A percentile compares a stretch with the other conserved stretches of the same genome.
Evolutionary conservation across 305 asterid genomes (phyloP).

Genomic region (Fraxinus albicans): DNA sequence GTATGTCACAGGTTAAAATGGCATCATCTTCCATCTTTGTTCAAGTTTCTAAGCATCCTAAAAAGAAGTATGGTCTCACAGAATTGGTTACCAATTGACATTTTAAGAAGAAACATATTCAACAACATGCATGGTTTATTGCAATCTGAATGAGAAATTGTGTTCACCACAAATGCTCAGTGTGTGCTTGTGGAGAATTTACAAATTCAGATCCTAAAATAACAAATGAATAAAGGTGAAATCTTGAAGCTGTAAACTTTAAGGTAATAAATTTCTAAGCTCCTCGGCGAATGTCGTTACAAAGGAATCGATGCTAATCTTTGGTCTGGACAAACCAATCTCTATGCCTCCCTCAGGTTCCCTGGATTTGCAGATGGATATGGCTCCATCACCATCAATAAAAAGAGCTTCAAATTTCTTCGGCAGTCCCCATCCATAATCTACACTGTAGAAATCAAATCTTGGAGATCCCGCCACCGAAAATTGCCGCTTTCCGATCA

Average conservation of each 20-base stretch:
- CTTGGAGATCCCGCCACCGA: conserved; percentile 36
- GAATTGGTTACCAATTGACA: too few species aligned
- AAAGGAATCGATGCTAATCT: conserved; percentile 23
- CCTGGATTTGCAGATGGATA: conserved; percentile 22
- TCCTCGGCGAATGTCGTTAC: not conserved
- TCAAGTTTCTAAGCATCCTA: too few species aligned
- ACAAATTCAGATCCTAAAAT: too few species aligned
- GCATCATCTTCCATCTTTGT: too few species aligned
- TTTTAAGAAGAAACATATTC: too few species aligned
- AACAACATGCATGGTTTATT: too few species aligned
- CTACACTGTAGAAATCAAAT: conserved; percentile 24
- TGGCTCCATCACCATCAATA: conserved; percentile 4
- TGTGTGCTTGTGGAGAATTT: too few species aligned
- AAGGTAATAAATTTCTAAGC: not conserved
- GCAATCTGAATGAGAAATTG: too few species aligned
- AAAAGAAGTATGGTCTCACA: too few species aligned
- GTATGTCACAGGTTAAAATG: too few species aligned
- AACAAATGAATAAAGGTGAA: too few species aligned
- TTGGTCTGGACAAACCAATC: conserved; percentile 24
- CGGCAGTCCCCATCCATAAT: conserved; percentile 45
- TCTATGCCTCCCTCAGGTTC: conserved; percentile 4
- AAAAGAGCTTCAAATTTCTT: conserved; percentile 20
- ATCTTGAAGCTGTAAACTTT: not conserved
- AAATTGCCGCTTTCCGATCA: not conserved
- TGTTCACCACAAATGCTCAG: too few species aligned